Percentiles rank a stretch among this genome's conserved stretches.
Evolutionary conservation across 495 filamentous ascomycete genomes (phyloP).

Genomic region (Hyaloscypha finlandica): DNA sequence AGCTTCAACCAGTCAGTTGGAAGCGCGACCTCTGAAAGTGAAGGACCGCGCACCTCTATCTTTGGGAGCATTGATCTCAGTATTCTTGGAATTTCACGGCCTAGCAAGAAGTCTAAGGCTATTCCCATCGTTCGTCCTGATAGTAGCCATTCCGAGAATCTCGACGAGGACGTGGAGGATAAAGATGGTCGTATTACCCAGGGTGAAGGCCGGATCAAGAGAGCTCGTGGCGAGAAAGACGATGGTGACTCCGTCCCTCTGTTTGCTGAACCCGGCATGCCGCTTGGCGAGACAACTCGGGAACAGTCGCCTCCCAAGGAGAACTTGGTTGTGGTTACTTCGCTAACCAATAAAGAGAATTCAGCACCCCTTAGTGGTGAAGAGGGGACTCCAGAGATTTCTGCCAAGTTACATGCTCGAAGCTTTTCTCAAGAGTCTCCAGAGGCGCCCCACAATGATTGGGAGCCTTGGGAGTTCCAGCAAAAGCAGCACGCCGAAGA

Average conservation of each 20-base stretch:
- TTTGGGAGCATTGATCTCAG: constrained; percentile 74
- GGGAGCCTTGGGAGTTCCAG: constrained; percentile 46
- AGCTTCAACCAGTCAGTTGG: constrained; percentile 39
- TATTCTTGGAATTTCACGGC: constrained; percentile 56
- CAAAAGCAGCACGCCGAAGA: constrained; percentile 41
- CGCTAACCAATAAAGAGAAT: constrained; percentile 37
- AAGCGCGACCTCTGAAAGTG: constrained; percentile 38
- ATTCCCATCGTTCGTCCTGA: constrained; percentile 78
- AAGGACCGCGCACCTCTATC: constrained; percentile 48
- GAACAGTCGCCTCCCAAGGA: constrained; percentile 39
- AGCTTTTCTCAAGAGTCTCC: constrained; percentile 32
- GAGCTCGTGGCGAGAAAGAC: constrained; percentile 58
- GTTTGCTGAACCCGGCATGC: constrained; percentile 58
- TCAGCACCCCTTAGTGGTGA: constrained; percentile 20
- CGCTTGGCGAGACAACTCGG: constrained; percentile 50
- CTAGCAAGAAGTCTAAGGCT: constrained; percentile 72
- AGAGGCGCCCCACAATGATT: constrained; percentile 42
- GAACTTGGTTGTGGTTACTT: constrained; percentile 26
- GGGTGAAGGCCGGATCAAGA: constrained; percentile 67
- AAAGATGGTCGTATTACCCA: constrained; percentile 54
- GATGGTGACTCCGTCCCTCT: constrained; percentile 68
- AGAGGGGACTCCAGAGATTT: constrained; percentile 6
- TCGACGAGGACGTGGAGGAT: constrained; percentile 46
- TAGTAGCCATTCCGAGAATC: constrained; percentile 40
- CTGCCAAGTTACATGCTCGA: constrained; percentile 17